Evolutionary conservation across 306 rosid species (phyloP), one percentile per base, ranked within the genome.

Genomic region (Citrullus colocynthis): DNA sequence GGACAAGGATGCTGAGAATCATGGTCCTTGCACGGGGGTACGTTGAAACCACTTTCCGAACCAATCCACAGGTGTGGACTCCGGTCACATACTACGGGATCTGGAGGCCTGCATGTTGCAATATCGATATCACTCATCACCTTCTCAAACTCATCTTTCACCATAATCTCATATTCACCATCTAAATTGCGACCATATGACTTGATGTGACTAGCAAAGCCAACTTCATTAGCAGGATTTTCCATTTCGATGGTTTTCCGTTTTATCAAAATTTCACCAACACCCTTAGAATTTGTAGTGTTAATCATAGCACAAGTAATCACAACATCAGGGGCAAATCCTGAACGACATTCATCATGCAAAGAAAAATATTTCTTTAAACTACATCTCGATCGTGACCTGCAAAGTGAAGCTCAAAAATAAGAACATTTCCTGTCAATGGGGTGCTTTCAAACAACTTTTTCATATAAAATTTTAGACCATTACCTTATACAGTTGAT

Each of bases 31-130:
- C 73, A 71, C 76, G 76, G 71, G 59, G 87, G 89, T 78, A 81
- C 84, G 87, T 85, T 88, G 67, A 82, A 80, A 69, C 85, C 86
- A 76, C 87, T 78, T 81, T 78, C 87, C 75, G 86, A 92, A 87
- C 78, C 79, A 39, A 79, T 63, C 20, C 63, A 66, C 30, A 75
- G 78, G 9, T 67, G 86, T 79, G 87, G 86, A 63, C 84, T 88
- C 80, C 81, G 86, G 52, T 74, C 85, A 73, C 84, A 84, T 66
- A 71, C 58, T 11, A 71, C 76, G 3, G 87, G 84, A 59, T 88
- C 86, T 83, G 78, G 80, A 54, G 80, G 77, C 71, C 86, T 77
- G 84, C 89, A 60, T 78, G 24, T 59, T 70, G 48, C 76, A 7
- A 45, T 13, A 32, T 45, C 41, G 21, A 39, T 41, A 24, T 21